These are phyloP conservation scores for Calonectria honghensis DNA, from an alignment of 2,329 filamentous ascomycete genomes.

Conservation along the genomic window DNA sequence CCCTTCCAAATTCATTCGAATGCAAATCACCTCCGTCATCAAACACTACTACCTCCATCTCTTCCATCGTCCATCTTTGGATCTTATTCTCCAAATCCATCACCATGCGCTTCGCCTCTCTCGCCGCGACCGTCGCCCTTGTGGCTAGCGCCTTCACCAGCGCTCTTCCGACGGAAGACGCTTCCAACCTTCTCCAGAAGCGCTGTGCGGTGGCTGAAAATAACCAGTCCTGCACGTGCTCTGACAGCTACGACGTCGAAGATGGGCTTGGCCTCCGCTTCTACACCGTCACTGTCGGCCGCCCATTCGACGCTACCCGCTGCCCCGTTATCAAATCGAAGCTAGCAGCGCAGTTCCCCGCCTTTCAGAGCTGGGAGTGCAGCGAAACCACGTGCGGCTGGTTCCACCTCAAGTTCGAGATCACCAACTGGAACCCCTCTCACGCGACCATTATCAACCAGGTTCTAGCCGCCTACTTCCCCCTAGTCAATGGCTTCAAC, in stretches of 20 bases:
- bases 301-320: slow-evolving; percentile 12
- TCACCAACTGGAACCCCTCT: slow-evolving; percentile 22
- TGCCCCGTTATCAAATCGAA: slow-evolving; percentile 3
- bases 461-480: slow-evolving; percentile 12
- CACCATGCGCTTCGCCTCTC: slow-evolving; percentile 10
- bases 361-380: slow-evolving; percentile 16
- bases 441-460: slow-evolving; percentile 25
- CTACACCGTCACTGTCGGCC: slow-evolving; percentile 16
- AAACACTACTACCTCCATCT: background rate
- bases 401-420: slow-evolving; percentile 24
- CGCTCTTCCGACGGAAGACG: background rate
- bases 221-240: slow-evolving; percentile 16
- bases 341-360: slow-evolving; percentile 4
- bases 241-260: background rate
- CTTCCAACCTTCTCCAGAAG: slow-evolving; percentile 1
- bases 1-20: background rate
- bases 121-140: background rate
- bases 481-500: slow-evolving; percentile 15
- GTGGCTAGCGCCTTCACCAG: background rate
- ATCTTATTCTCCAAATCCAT: background rate
- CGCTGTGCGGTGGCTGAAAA: background rate
- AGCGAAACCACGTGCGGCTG: slow-evolving; percentile 13
- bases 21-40: background rate
- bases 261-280: slow-evolving; percentile 20
- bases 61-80: background rate